A percentile compares a stretch with the other conserved stretches of the same genome.
These are phyloP conservation scores for Pseudozyma flocculosa DNA, from an alignment of 1,284 basidiomycete species.

Conservation along the genomic window DNA sequence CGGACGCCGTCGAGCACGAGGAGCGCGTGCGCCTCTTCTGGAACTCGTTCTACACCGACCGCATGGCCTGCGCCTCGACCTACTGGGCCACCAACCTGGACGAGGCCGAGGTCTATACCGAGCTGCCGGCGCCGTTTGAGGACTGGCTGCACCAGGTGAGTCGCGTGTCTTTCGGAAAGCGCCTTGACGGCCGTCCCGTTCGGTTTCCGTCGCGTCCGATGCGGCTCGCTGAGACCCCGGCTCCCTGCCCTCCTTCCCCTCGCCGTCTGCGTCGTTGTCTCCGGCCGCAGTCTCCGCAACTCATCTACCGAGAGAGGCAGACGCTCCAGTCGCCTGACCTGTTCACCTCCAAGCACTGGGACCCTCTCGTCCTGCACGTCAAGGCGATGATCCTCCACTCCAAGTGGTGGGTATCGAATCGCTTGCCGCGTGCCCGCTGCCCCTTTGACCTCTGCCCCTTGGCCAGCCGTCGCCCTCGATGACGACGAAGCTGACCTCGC, in stretches of 20 bases:
- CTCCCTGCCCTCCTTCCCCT: background rate
- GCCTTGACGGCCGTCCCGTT: too few species aligned
- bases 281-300: slow-evolving; percentile 3
- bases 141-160: slow-evolving; percentile 10
- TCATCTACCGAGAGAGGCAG: slow-evolving; percentile 26
- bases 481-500: too few species aligned
- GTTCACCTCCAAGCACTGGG: slow-evolving; percentile 31
- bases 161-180: too few species aligned
- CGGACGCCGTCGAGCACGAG: slow-evolving; percentile 28
- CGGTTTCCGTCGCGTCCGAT: too few species aligned
- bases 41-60: slow-evolving; percentile 38
- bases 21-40: slow-evolving; percentile 37
- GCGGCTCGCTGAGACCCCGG: background rate
- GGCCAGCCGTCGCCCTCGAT: too few species aligned
- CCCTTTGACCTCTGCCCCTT: too few species aligned
- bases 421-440: too few species aligned
- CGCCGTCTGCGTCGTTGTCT: background rate
- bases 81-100: slow-evolving; percentile 39
- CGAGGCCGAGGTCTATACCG: slow-evolving; percentile 33
- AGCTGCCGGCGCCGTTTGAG: slow-evolving; percentile 38
- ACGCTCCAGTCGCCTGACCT: slow-evolving; percentile 37
- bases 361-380: slow-evolving; percentile 30
- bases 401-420: slow-evolving; percentile 14
- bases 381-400: slow-evolving; percentile 37
- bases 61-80: slow-evolving; percentile 35